Evolutionary conservation across 805 yeast species (phyloP), one percentile per base, ranked within the genome.

Genomic region (Nakazawaea sp.): DNA sequence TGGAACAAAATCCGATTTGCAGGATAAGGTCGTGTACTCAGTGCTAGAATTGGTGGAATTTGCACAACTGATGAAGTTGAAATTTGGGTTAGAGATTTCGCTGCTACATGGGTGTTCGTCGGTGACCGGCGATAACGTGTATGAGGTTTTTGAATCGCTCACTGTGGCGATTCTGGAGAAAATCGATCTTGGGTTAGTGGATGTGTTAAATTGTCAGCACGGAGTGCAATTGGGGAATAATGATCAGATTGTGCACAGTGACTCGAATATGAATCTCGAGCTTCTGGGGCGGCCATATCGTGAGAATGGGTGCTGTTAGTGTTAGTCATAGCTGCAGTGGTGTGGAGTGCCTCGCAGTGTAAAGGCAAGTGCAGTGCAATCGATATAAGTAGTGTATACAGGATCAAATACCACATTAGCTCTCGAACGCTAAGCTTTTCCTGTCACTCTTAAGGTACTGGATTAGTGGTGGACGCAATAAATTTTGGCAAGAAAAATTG

Each of bases 141-240:
- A 54, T n/a, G 58, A 58, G 10, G 60, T 66, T 2, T 72, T 72
- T 37, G 49, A 55, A 12, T 48, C 53, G 13, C 33, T 72, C 15
- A 57, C 70, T 1, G 53, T 53, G 20, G 59, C 60, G 45, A 64
- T 72, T 2, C 45, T 69, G 20, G 58, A 72, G 1, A 68, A 68
- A 47, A 56, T 72, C 12, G 75, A 72, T 43, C 50, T 64, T 20
- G 78, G 76, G 10, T 15, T 37, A 6, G 28, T 37, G 6, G 41
- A 37, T 37, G 16, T 33, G 2, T 13, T 29, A 32, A 33, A 37
- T n/a, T n/a, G 23, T 11, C 32, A 28, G 17, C n/a, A 30, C 18
- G 41, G 41, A 12, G 41, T 37, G n/a, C 41, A 37, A 28, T 28
- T 37, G 18, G 41, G 41, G 9, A 32, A 31, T 19, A 33, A 27